phyloP scores from a whole-genome alignment of 169 alveolate genomes.

The Theileria sp. region DNA sequence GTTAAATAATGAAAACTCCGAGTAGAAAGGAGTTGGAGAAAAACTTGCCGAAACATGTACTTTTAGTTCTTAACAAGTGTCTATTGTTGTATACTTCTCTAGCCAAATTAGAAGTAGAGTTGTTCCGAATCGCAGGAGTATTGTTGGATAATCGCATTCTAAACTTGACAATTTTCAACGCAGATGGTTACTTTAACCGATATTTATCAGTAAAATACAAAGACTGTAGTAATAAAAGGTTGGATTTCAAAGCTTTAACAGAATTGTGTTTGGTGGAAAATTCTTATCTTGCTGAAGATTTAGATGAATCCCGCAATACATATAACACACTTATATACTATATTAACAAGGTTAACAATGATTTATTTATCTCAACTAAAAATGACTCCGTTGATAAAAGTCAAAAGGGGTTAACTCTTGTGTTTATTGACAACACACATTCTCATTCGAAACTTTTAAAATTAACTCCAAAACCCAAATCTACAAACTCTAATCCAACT shows the following conservation, averaged over 20 bases:
- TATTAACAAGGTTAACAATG: constrained; percentile 10
- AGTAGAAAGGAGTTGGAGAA: not conserved
- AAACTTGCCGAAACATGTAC: constrained; percentile 37
- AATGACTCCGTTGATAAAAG: not conserved
- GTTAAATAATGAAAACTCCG: not conserved
- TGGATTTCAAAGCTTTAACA: not conserved
- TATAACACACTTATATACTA: not conserved
- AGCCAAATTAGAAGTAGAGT: constrained; percentile 28
- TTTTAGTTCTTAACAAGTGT: constrained; percentile 26
- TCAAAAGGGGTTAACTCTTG: constrained; percentile 22
- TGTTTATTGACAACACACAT: constrained; percentile 30
- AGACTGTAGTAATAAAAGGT: not conserved
- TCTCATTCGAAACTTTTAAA: constrained; percentile 37
- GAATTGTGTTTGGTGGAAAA: not conserved
- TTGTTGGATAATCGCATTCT: constrained; percentile 16
- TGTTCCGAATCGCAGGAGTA: constrained; percentile 23
- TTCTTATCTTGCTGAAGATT: not conserved
- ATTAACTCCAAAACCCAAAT: no score
- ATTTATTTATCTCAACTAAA: constrained; percentile 11
- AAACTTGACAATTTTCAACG: constrained; percentile 39
- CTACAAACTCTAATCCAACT: constrained; percentile 2
- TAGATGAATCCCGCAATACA: not conserved
- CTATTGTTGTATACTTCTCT: constrained; percentile 22
- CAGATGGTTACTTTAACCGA: constrained; percentile 28
- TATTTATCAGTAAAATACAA: constrained; percentile 30